These are phyloP conservation scores for Lentinula guzmanii DNA, from an alignment of 768 basidiomycete species.

Conservation along the genomic window DNA sequence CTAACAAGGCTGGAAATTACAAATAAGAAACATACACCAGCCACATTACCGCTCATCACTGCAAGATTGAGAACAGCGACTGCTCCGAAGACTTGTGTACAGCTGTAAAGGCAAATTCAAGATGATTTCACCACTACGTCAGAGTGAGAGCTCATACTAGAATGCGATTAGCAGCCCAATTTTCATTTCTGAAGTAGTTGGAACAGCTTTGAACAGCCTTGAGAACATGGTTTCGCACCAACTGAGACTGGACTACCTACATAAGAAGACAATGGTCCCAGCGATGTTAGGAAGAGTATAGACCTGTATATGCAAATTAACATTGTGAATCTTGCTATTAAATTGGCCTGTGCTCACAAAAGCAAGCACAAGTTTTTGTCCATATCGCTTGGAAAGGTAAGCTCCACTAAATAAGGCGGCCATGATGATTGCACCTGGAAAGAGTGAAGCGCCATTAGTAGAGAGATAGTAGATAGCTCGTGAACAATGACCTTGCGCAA, in stretches of 20 bases:
- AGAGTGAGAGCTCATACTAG: constrained; percentile 26
- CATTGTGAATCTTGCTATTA: not conserved
- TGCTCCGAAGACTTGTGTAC: constrained; percentile 40
- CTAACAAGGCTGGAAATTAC: not conserved
- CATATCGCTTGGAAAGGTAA: constrained; percentile 32
- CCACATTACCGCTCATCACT: constrained; percentile 41
- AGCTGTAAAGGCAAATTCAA: constrained; percentile 17
- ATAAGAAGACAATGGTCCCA: constrained; percentile 44
- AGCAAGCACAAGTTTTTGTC: constrained; percentile 40
- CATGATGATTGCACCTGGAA: constrained; percentile 32
- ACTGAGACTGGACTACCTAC: constrained; percentile 12
- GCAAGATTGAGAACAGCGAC: constrained; percentile 41
- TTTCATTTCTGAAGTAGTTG: constrained; percentile 31
- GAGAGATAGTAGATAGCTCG: not conserved
- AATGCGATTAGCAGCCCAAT: constrained; percentile 45
- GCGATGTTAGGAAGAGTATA: constrained; percentile 43
- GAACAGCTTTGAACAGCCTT: constrained; percentile 22
- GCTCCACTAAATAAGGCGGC: constrained; percentile 36
- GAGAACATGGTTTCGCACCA: not conserved
- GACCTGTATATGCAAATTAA: constrained; percentile 17
- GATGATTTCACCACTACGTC: not conserved
- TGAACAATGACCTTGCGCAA: constrained; percentile 28
- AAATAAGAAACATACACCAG: constrained; percentile 24
- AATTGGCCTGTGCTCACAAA: constrained; percentile 22
- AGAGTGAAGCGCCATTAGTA: constrained; percentile 12